Conservation (phyloP, 2,329 filamentous ascomycete species). For the Fusarium denticulatum region DNA sequence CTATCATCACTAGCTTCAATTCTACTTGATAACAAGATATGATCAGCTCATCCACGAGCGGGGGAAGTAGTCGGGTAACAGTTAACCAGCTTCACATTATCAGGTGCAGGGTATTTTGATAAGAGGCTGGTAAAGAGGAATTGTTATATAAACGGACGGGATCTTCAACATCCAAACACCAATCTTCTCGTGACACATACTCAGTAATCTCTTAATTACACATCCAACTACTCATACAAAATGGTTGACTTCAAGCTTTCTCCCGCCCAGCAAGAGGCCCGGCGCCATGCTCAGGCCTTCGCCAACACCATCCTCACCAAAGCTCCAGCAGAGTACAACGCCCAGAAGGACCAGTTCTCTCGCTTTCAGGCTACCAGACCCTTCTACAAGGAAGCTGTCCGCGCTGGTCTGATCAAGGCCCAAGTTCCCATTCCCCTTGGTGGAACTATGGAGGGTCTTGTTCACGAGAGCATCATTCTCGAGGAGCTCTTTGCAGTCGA, state of each 20-base stretch:
- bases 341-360: neutral
- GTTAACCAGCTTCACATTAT: neutral
- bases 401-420: neutral
- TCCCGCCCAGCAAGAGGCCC: neutral
- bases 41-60: neutral
- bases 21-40: neutral
- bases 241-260: neutral
- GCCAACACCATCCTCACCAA: neutral
- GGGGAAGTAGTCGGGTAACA: neutral
- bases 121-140: neutral
- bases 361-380: neutral
- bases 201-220: neutral
- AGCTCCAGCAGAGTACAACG: neutral
- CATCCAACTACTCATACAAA: rapidly evolving
- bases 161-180: neutral
- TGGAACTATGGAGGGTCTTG: neutral
- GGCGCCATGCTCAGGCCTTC: neutral
- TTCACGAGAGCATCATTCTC: neutral
- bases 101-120: neutral
- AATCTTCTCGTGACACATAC: neutral
- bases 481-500: conserved; percentile 5
- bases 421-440: neutral
- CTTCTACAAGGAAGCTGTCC: neutral
- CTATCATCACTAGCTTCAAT: neutral
- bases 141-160: neutral